Evolutionary conservation across 2,329 filamentous ascomycete species (phyloP), one percentile per base, ranked within the genome.

Genomic region (Sarocladium strictum): DNA sequence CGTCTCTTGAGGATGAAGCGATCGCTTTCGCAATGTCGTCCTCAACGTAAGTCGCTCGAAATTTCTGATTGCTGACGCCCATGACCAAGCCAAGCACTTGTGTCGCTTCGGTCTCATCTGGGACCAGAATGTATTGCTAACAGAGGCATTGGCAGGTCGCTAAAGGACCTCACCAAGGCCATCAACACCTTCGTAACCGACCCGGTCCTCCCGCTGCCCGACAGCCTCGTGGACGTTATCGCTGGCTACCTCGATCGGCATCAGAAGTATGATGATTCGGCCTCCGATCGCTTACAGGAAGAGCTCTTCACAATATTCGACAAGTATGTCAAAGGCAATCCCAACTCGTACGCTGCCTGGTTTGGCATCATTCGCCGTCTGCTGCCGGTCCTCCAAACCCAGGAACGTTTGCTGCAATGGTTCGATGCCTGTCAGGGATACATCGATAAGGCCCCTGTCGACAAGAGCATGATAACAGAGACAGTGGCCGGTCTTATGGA

Each of bases 251-350:
- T 90, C 51, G 79, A 84, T 45, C 85, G 83, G 62, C 83, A 89
- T 65, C 73, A 80, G 55, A 79, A 80, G 60, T 79, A 82, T 59
- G 88, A 92, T 62, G 86, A 90, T 53, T 71, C 77, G 55, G 77
- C 83, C 38, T 78, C 83, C n/a, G 86, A 89, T 60, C 83, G 85
- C 55, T 76, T 91, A 52, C 84, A 90, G 58, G 87, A 90, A 38
- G 88, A 91, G 61, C 76, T 94, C 7, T 72, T 86, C 38, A 69
- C 76, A 23, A 77, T 89, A 54, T 90, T 86, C 71, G 76, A 85
- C 56, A 84, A 80, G 63, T 75, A 82, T 59, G 80, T 92, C 56
- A 75, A 76, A 23, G 77, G 78, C 32, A 74, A 76, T 23, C 72
- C 80, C 2, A 67, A 77, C 52, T 80, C 82, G 60, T 79, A 81